These are phyloP conservation scores for Drosera spatulata DNA, from an alignment of 179 eudicot species.

Conservation along the genomic window DNA sequence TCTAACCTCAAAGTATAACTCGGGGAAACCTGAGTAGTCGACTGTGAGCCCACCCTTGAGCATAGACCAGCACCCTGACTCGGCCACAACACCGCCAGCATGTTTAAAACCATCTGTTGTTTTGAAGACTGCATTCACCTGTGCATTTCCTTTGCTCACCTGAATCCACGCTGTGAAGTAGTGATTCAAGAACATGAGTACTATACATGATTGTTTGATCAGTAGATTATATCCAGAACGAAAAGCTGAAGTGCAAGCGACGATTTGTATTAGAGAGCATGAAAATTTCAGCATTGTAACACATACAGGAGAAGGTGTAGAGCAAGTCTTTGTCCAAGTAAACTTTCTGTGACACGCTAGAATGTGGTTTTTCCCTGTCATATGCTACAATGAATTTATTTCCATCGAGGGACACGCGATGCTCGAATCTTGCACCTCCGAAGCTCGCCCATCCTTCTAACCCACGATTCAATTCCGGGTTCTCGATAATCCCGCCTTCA, in stretches of 20 bases:
- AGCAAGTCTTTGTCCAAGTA: conserved; percentile 25
- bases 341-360: conserved; percentile 35
- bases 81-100: conserved; percentile 38
- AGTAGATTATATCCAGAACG: too few relatives aligned
- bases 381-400: conserved; percentile 40
- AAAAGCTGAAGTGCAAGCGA: too few relatives aligned
- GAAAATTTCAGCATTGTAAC: too few relatives aligned
- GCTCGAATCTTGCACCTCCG: conserved; percentile 31
- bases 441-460: conserved; percentile 43
- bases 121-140: conserved; percentile 23
- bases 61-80: conserved; percentile 68
- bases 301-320: conserved; percentile 54
- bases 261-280: too few relatives aligned
- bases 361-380: conserved; percentile 16
- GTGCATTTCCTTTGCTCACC: conserved; percentile 21
- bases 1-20: conserved; percentile 38
- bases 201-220: too few relatives aligned
- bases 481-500: conserved; percentile 42
- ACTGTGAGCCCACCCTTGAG: conserved; percentile 51
- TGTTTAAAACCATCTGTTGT: conserved; percentile 17
- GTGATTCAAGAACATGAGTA: too few relatives aligned
- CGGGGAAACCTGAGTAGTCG: conserved; percentile 23
- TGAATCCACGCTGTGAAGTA: conserved; percentile 49
- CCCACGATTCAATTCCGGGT: conserved; percentile 49
- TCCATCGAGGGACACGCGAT: conserved; percentile 19